A percentile compares a stretch with the other conserved stretches of the same genome.
These are phyloP conservation scores for Arachis monticola DNA, from an alignment of 331 rosid genomes.

Conservation along the genomic window DNA sequence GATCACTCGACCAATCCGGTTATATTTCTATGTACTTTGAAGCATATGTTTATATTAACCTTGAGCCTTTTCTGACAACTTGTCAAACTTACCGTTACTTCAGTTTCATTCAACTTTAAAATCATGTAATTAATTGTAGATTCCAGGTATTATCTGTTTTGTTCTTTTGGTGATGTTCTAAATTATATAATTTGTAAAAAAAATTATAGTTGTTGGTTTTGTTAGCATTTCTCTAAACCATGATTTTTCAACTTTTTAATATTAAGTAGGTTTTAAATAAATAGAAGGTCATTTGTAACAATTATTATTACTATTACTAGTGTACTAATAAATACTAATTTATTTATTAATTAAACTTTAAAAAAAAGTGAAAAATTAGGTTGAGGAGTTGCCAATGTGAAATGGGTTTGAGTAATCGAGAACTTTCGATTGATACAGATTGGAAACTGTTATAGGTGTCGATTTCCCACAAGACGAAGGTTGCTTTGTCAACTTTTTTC, in stretches of 20 bases:
- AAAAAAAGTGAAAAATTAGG: not conserved
- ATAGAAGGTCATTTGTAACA: not conserved
- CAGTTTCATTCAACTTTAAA: conserved; percentile 1
- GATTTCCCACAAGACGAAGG: conserved; percentile 33
- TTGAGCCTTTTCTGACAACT: conserved; percentile 4
- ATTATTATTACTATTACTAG: not conserved
- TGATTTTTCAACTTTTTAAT: too few relatives aligned
- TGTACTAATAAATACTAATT: too few relatives aligned
- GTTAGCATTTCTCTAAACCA: too few relatives aligned
- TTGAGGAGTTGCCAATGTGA: not conserved
- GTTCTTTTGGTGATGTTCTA: too few relatives aligned
- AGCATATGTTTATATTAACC: conserved; percentile 28
- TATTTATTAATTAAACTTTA: too few relatives aligned
- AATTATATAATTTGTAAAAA: too few relatives aligned
- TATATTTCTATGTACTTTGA: conserved; percentile 31
- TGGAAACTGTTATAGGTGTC: conserved; percentile 37
- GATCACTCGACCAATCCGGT: too few relatives aligned
- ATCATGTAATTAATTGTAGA: conserved; percentile 1
- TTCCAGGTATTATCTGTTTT: not conserved
- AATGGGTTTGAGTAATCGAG: conserved; percentile 23
- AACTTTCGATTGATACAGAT: conserved; percentile 6
- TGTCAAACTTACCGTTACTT: not conserved
- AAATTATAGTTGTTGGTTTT: too few relatives aligned
- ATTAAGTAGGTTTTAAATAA: not conserved
- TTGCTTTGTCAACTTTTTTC: conserved; percentile 42